phyloP scores from a whole-genome alignment of 257 asterid genomes.

The Solanum dulcamara region DNA sequence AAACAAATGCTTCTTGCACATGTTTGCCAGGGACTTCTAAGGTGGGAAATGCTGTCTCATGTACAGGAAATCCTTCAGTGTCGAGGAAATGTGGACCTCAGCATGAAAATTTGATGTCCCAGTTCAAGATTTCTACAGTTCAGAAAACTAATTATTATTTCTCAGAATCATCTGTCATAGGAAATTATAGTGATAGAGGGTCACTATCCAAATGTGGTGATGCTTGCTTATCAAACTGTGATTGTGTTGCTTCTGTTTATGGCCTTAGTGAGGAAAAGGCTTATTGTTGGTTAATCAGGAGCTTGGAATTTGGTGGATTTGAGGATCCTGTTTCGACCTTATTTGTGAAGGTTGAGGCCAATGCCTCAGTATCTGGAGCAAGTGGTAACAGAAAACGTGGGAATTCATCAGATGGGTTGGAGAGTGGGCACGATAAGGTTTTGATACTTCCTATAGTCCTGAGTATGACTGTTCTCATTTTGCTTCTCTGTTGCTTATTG shows the following conservation, averaged over 20 bases:
- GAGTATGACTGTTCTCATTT: slow-evolving; percentile 45
- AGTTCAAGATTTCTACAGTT: slow-evolving; percentile 27
- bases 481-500: slow-evolving; percentile 46
- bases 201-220: slow-evolving; percentile 64
- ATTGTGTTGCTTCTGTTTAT: slow-evolving; percentile 75
- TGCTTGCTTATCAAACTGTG: slow-evolving; percentile 61
- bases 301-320: slow-evolving; percentile 74
- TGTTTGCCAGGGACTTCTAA: slow-evolving; percentile 41
- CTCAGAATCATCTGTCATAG: slow-evolving; percentile 56
- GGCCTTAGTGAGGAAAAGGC: slow-evolving; percentile 72
- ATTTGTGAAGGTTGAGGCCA: slow-evolving; percentile 61
- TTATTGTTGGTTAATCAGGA: slow-evolving; percentile 70
- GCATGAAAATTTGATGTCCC: slow-evolving; percentile 28
- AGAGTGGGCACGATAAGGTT: slow-evolving; percentile 25
- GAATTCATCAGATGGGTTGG: slow-evolving; percentile 11
- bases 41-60: slow-evolving; percentile 12
- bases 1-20: slow-evolving; percentile 63
- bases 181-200: slow-evolving; percentile 57
- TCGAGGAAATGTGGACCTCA: slow-evolving; percentile 40
- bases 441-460: slow-evolving; percentile 68
- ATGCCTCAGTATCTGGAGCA: slow-evolving; percentile 15
- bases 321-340: slow-evolving; percentile 66
- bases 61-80: slow-evolving; percentile 28
- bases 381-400: slow-evolving; percentile 3
- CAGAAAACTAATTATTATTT: slow-evolving; percentile 61